phyloP scores from a whole-genome alignment of 2,329 filamentous ascomycete genomes.

The Arthrinium phaeospermum region DNA sequence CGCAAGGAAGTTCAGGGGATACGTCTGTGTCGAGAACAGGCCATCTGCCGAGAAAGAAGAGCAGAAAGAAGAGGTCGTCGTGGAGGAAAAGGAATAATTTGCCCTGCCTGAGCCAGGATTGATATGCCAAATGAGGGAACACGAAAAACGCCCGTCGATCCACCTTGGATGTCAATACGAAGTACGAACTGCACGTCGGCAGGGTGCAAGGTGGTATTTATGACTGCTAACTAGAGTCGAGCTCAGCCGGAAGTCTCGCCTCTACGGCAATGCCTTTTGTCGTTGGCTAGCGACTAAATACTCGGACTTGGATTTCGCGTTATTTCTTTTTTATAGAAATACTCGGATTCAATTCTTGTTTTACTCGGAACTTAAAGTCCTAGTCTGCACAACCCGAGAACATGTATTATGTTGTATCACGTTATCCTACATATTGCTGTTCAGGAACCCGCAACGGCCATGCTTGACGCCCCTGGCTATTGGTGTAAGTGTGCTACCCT shows the following conservation, averaged over 20 bases:
- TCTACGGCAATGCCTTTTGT: neutral
- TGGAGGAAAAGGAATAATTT: conserved; percentile 17
- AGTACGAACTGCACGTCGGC: conserved; percentile 2
- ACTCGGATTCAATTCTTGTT: too few species aligned
- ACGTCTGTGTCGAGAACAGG: conserved; percentile 26
- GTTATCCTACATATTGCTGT: neutral
- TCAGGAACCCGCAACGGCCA: neutral
- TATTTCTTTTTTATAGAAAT: too few species aligned
- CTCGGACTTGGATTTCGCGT: too few species aligned
- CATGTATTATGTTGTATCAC: neutral
- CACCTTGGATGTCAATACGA: neutral
- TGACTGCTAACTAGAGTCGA: neutral
- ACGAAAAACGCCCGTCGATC: neutral
- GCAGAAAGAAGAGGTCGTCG: neutral
- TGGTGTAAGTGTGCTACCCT: neutral
- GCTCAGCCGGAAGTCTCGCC: neutral
- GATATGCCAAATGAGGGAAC: neutral
- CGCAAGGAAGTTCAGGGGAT: conserved; percentile 31
- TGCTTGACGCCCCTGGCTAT: neutral
- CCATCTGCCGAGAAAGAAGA: neutral
- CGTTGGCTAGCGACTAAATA: neutral
- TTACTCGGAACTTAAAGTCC: neutral
- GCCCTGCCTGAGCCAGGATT: neutral
- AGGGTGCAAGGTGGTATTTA: neutral
- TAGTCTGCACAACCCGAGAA: neutral